These are phyloP conservation scores for Cubamyces sp. DNA, from an alignment of 768 basidiomycete genomes.

Conservation along the genomic window DNA sequence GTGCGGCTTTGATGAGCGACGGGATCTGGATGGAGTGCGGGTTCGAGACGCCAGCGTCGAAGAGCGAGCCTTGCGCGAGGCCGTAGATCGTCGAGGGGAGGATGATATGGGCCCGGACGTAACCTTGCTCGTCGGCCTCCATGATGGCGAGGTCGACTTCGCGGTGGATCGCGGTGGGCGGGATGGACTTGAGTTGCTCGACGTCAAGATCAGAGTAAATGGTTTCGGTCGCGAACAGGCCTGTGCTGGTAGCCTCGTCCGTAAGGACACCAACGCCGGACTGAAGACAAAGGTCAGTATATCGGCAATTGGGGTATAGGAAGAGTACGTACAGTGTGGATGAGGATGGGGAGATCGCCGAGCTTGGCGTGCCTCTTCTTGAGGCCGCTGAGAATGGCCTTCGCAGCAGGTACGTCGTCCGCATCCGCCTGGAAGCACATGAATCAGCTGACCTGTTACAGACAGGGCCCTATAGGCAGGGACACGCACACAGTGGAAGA, in stretches of 20 bases:
- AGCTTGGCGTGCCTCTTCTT: constrained; percentile 48
- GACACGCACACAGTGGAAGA: constrained; percentile 27
- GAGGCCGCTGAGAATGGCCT: constrained; percentile 55
- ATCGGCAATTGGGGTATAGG: neutral
- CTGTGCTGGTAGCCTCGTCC: constrained; percentile 45
- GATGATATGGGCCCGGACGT: constrained; percentile 55
- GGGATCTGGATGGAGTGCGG: constrained; percentile 58
- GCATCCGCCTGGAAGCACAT: constrained; percentile 40
- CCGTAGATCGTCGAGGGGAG: constrained; percentile 64
- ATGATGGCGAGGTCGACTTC: constrained; percentile 54
- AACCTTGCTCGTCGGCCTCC: constrained; percentile 54
- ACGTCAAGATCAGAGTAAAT: constrained; percentile 57
- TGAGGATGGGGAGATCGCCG: constrained; percentile 50
- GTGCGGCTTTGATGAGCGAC: constrained; percentile 44
- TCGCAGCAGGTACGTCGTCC: constrained; percentile 49
- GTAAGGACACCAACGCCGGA: constrained; percentile 44
- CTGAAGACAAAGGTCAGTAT: neutral
- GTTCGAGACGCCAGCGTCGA: constrained; percentile 56
- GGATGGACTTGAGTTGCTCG: constrained; percentile 48
- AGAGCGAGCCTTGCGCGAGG: constrained; percentile 49
- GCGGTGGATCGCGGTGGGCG: constrained; percentile 51
- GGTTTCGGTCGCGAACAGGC: constrained; percentile 41
- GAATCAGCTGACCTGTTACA: no score
- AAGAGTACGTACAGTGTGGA: constrained; percentile 60
- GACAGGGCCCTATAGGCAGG: no score